Conservation (phyloP, 1,284 basidiomycete genomes). For the Rhodotorula sp. region DNA sequence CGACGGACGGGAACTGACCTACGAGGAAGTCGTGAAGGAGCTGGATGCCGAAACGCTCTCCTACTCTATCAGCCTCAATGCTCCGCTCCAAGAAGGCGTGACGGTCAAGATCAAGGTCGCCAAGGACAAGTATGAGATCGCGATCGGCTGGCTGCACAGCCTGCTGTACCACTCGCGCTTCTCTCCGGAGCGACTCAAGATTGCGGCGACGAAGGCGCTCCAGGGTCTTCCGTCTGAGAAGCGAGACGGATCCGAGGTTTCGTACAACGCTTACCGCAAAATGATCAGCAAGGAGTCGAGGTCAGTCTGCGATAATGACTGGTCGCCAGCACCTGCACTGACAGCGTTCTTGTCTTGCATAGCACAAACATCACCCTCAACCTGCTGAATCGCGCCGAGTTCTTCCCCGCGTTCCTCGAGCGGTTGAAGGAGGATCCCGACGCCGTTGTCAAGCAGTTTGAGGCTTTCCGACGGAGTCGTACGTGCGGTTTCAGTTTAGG, state of each 20-base stretch:
- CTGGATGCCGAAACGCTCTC: constrained; percentile 90
- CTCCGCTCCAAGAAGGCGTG: constrained; percentile 70
- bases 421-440: constrained; percentile 73
- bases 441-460: constrained; percentile 67
- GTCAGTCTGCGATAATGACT: not conserved
- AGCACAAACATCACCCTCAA: constrained; percentile 73
- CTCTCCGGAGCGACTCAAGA: constrained; percentile 77
- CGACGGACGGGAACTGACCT: constrained; percentile 68
- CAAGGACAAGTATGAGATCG: constrained; percentile 71
- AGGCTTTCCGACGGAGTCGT: constrained; percentile 70
- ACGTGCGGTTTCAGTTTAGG: constrained; percentile 48
- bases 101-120: constrained; percentile 83
- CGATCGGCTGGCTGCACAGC: constrained; percentile 85
- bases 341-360: not conserved
- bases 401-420: constrained; percentile 72
- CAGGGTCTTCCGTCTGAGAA: constrained; percentile 93
- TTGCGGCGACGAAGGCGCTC: constrained; percentile 82
- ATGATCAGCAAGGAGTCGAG: constrained; percentile 56
- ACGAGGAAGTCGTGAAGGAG: constrained; percentile 87
- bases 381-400: constrained; percentile 73
- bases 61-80: constrained; percentile 69
- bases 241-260: constrained; percentile 79
- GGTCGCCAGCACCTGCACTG: no score
- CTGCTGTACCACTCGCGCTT: constrained; percentile 81
- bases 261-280: constrained; percentile 69